Evolutionary conservation across 2,329 filamentous ascomycete genomes (phyloP), one percentile per base, ranked within the genome.

Genomic region (Diplodia intermedia): DNA sequence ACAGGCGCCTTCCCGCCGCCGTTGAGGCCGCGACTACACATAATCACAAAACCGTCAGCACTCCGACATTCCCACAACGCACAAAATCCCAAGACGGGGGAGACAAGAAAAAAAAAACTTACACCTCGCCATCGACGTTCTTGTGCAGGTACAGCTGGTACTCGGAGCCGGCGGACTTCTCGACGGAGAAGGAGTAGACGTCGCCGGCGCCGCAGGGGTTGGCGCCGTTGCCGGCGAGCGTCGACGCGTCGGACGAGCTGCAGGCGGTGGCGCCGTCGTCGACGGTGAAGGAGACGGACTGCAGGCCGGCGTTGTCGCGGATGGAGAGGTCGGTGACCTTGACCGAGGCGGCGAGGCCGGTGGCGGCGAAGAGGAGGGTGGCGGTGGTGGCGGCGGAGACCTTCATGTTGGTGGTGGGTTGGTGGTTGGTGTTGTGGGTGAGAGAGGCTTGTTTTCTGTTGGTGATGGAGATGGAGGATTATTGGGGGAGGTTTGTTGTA

Each of bases 251-350:
- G 26, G 29, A 36, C 7, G 23, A 31, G 12, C 31, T 38, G 49
- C 61, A 65, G 43, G 54, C 50, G 26, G 29, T 33, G 23, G 23
- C 2, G 47, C 60, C 60, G 26, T 50, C 60, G 26, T 50, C 40
- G 60, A 63, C 23, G 26, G 31, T 65, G 47, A 65, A 54, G 20
- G 49, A 54, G 49, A 50, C 62, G 62, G 62, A n/a, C 62, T 55
- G 62, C n/a, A 66, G 53, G 52, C 63, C 63, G 36, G 56, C 11
- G 63, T 66, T 66, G 52, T 66, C 63, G 53, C 63, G 63, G 63
- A 66, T 66, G 63, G 33, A 57, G 18, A 66, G 36, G 63, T 66
- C 63, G 36, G 50, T 66, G 52, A 66, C 53, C 33, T 29, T 23
- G 52, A 31, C 52, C n/a, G 60, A 14, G 38, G 33, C 20, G 56